These are phyloP conservation scores for Zygnema cylindricum DNA, from an alignment of 139 green algal species.

Conservation along the genomic window DNA sequence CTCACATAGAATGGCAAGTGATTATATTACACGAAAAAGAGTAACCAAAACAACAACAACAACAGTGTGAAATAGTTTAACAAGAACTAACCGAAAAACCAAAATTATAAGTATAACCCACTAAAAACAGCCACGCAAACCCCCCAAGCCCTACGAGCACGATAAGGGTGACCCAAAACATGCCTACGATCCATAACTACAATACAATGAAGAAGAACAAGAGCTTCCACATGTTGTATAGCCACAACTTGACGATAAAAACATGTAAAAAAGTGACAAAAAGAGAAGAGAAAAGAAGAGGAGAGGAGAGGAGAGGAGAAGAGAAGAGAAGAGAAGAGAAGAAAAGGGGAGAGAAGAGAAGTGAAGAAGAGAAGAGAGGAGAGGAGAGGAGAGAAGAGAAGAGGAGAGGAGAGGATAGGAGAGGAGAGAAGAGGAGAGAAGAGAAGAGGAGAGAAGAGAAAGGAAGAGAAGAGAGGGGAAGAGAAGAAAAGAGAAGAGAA, in stretches of 20 bases:
- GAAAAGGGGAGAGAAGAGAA: slow-evolving; percentile 14
- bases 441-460: not conserved
- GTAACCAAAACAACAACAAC: too few species aligned
- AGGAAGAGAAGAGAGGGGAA: not conserved
- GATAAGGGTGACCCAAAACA: too few species aligned
- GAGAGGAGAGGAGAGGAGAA: not conserved
- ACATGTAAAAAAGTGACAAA: not conserved
- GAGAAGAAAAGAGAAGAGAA: not conserved
- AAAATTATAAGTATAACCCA: too few species aligned
- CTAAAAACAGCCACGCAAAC: too few species aligned
- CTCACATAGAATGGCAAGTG: too few species aligned
- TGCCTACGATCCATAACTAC: too few species aligned
- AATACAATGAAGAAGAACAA: too few species aligned
- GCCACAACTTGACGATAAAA: not conserved
- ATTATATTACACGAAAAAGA: too few species aligned
- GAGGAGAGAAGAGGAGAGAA: not conserved
- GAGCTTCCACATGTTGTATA: not conserved
- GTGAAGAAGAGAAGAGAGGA: not conserved
- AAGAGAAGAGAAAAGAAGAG: slow-evolving; percentile 19
- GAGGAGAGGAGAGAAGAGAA: not conserved
- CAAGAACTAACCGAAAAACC: too few species aligned
- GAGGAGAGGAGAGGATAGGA: not conserved
- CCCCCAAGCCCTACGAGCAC: too few species aligned
- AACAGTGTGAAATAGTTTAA: too few species aligned
- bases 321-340: slow-evolving; percentile 6